phyloP scores from a whole-genome alignment of 306 rosid species.

The Quercus wislizeni region DNA sequence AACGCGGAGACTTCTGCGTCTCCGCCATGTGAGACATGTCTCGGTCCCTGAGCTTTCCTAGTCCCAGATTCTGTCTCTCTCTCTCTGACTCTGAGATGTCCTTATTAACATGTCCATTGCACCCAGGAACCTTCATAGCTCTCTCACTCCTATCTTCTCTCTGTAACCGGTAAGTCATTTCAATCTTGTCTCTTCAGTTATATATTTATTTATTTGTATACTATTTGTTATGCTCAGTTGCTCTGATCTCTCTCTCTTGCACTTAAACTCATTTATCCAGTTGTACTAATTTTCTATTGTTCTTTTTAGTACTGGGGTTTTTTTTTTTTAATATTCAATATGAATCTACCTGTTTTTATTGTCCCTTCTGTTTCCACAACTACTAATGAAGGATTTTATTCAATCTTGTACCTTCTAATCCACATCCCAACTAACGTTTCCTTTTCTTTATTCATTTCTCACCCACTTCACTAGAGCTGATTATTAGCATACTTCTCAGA shows the following conservation, averaged over 20 bases:
- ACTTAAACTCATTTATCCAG: conserved; percentile 1
- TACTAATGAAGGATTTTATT: conserved; percentile 7
- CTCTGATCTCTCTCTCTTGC: conserved; percentile 13
- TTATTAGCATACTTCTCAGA: conserved; percentile 18
- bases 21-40: conserved; percentile 78
- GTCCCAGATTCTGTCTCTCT: conserved; percentile 12
- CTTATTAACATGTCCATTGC: conserved; percentile 21
- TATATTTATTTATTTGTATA: background rate
- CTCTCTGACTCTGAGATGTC: conserved; percentile 13
- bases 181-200: conserved; percentile 1
- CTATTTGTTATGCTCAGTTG: conserved; percentile 8
- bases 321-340: background rate
- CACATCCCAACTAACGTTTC: background rate
- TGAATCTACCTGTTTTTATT: conserved; percentile 32
- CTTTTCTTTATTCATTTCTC: conserved; percentile 6
- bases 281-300: background rate
- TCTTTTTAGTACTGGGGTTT: background rate
- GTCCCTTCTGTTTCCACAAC: conserved; percentile 34
- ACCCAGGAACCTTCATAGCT: conserved; percentile 38
- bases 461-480: conserved; percentile 10
- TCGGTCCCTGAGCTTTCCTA: conserved; percentile 68
- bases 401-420: background rate
- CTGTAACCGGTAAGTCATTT: conserved; percentile 50
- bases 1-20: conserved; percentile 52
- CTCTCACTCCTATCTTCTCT: conserved; percentile 37